Evolutionary conservation across 2,329 filamentous ascomycete genomes (phyloP).

Genomic region (Xylariaceae sp.): DNA sequence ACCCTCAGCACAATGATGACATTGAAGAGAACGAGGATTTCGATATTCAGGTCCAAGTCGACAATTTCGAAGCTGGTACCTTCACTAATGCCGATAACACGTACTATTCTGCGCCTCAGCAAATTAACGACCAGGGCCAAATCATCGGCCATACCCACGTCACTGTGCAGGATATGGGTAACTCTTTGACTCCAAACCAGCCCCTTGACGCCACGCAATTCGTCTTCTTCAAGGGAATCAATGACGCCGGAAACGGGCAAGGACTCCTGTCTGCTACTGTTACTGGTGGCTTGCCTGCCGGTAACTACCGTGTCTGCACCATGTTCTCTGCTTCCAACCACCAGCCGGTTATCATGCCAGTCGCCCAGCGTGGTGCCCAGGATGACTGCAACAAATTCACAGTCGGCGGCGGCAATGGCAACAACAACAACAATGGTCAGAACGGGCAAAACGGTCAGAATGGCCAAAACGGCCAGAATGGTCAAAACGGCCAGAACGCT

Average conservation of each 20-base stretch:
- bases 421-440: slow-evolving; percentile 26
- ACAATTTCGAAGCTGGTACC: slow-evolving; percentile 58
- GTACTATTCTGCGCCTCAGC: slow-evolving; percentile 64
- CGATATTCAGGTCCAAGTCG: slow-evolving; percentile 53
- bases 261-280: slow-evolving; percentile 58
- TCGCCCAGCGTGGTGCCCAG: slow-evolving; percentile 67
- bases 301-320: slow-evolving; percentile 67
- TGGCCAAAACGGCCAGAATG: slow-evolving; percentile 20
- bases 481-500: slow-evolving; percentile 20
- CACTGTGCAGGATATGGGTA: slow-evolving; percentile 59
- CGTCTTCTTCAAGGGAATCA: slow-evolving; percentile 69
- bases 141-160: slow-evolving; percentile 64
- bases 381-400: slow-evolving; percentile 67
- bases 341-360: slow-evolving; percentile 67
- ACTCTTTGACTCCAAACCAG: slow-evolving; percentile 50
- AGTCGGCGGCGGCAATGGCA: slow-evolving; percentile 23
- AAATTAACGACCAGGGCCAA: slow-evolving; percentile 49
- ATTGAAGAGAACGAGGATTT: slow-evolving; percentile 53
- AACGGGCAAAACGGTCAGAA: slow-evolving; percentile 20
- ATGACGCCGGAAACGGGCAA: slow-evolving; percentile 60
- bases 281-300: slow-evolving; percentile 59
- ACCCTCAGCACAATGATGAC: slow-evolving; percentile 55
- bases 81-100: slow-evolving; percentile 64
- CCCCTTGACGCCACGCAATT: slow-evolving; percentile 58
- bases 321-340: slow-evolving; percentile 67